Conservation (phyloP, 768 basidiomycete genomes). For the Trametes sanguinea region DNA sequence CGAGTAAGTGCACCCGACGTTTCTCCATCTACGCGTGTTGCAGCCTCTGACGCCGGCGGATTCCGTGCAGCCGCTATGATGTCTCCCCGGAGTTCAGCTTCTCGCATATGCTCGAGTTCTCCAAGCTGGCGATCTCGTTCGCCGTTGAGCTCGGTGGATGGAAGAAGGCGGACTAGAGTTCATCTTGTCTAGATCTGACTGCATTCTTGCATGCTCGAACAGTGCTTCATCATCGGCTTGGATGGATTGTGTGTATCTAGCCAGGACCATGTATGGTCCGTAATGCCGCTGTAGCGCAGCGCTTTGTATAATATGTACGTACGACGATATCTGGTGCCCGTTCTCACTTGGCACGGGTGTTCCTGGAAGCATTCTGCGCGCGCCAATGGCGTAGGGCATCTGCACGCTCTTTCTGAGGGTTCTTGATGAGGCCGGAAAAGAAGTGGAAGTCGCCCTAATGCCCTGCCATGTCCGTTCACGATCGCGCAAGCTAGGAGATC, state of each 20-base stretch:
- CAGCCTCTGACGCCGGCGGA: constrained; percentile 15
- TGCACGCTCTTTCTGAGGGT: constrained; percentile 13
- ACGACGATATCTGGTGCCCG: constrained; percentile 22
- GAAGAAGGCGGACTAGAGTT: constrained; percentile 31
- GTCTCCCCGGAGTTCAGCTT: constrained; percentile 90
- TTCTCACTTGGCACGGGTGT: constrained; percentile 20
- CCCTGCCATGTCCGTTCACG: constrained; percentile 13
- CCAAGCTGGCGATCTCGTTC: constrained; percentile 54
- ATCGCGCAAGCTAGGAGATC: constrained; percentile 5
- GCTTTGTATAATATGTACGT: constrained; percentile 23
- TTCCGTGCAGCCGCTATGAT: constrained; percentile 67
- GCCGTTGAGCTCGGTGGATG: constrained; percentile 54
- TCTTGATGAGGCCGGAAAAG: constrained; percentile 14
- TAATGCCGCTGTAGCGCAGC: constrained; percentile 19
- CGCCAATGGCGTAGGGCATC: constrained; percentile 10
- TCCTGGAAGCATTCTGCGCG: constrained; percentile 19
- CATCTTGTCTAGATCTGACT: background rate
- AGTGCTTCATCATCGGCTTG: background rate
- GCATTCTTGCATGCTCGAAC: background rate
- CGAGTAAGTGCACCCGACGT: constrained; percentile 59
- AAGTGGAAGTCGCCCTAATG: constrained; percentile 17
- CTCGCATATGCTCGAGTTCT: constrained; percentile 76
- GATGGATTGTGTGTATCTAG: background rate
- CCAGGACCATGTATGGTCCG: constrained; percentile 11
- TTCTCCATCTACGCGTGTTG: constrained; percentile 15